Evolutionary conservation across 2,329 filamentous ascomycete species (phyloP).

Genomic region (Pseudogymnoascus sp.): DNA sequence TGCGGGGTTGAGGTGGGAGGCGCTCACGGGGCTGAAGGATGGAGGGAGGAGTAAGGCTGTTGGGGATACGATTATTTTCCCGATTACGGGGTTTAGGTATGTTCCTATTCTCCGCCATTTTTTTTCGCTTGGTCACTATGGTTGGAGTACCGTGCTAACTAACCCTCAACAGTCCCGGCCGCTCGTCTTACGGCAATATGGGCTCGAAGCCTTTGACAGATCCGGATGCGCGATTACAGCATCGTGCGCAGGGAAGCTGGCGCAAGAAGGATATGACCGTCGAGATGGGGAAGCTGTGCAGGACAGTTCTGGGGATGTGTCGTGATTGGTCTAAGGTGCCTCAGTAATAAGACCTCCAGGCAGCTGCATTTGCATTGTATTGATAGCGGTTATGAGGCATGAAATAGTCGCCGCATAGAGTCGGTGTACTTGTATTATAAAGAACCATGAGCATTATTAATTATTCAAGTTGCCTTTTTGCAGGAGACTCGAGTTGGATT

Average conservation of each 20-base stretch:
- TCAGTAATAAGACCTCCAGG: slow-evolving; percentile 30
- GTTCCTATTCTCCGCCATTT: not conserved
- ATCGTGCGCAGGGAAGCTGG: slow-evolving; percentile 31
- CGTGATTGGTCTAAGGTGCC: slow-evolving; percentile 30
- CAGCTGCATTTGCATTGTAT: slow-evolving; percentile 24
- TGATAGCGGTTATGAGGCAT: not conserved
- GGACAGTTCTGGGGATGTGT: slow-evolving; percentile 30
- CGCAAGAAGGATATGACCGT: slow-evolving; percentile 25
- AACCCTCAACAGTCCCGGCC: slow-evolving; percentile 22
- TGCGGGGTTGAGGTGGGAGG: slow-evolving; percentile 29
- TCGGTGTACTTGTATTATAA: slow-evolving; percentile 28
- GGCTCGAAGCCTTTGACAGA: slow-evolving; percentile 30
- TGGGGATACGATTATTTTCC: slow-evolving; percentile 31
- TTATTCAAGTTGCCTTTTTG: slow-evolving; percentile 46
- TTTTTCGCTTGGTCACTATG: not conserved
- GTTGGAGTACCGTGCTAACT: not conserved
- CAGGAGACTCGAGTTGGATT: not conserved
- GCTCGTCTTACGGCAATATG: slow-evolving; percentile 30
- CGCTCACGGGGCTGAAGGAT: slow-evolving; percentile 28
- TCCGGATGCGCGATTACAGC: slow-evolving; percentile 27
- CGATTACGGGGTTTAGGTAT: slow-evolving; percentile 33
- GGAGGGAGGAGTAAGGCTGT: slow-evolving; percentile 29
- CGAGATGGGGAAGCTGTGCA: slow-evolving; percentile 31
- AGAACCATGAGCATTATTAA: slow-evolving; percentile 40
- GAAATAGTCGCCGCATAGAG: not conserved